phyloP scores from a whole-genome alignment of 2,329 filamentous ascomycete genomes.

The Venturia effusa region DNA sequence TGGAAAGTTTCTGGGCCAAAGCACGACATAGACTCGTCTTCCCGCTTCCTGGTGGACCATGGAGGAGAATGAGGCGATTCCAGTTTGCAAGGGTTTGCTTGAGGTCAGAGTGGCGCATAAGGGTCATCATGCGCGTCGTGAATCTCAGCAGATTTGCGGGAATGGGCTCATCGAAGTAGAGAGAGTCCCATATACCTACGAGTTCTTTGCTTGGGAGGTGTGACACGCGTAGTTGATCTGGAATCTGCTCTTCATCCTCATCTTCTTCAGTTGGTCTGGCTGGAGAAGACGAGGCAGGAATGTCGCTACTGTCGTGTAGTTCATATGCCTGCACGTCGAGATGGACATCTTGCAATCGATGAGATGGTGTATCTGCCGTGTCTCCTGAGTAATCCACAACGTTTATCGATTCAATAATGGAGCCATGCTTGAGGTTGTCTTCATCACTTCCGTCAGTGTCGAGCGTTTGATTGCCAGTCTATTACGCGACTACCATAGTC shows the following conservation, averaged over 20 bases:
- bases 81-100: slow-evolving; percentile 31
- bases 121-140: slow-evolving; percentile 28
- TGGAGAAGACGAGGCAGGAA: slow-evolving; percentile 16
- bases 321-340: slow-evolving; percentile 34
- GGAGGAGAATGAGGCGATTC: slow-evolving; percentile 33
- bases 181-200: slow-evolving; percentile 32
- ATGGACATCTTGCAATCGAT: slow-evolving; percentile 23
- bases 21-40: slow-evolving; percentile 35
- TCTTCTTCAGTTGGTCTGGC: slow-evolving; percentile 13
- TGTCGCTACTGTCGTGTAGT: slow-evolving; percentile 20
- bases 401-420: slow-evolving; percentile 24
- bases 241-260: slow-evolving; percentile 18
- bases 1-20: slow-evolving; percentile 40
- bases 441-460: neutral
- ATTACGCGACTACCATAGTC: slow-evolving; percentile 19
- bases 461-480: neutral
- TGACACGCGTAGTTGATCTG: slow-evolving; percentile 23
- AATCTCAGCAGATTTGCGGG: slow-evolving; percentile 30
- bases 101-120: slow-evolving; percentile 23
- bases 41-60: slow-evolving; percentile 34
- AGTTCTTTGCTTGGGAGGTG: slow-evolving; percentile 28
- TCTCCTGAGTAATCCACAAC: slow-evolving; percentile 29
- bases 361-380: slow-evolving; percentile 14
- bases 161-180: slow-evolving; percentile 34
- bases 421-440: slow-evolving; percentile 20